Percentiles rank a stretch among this genome's conserved stretches.
These are phyloP conservation scores for Solanum commersonii DNA, from an alignment of 257 asterid species.

Conservation along the genomic window DNA sequence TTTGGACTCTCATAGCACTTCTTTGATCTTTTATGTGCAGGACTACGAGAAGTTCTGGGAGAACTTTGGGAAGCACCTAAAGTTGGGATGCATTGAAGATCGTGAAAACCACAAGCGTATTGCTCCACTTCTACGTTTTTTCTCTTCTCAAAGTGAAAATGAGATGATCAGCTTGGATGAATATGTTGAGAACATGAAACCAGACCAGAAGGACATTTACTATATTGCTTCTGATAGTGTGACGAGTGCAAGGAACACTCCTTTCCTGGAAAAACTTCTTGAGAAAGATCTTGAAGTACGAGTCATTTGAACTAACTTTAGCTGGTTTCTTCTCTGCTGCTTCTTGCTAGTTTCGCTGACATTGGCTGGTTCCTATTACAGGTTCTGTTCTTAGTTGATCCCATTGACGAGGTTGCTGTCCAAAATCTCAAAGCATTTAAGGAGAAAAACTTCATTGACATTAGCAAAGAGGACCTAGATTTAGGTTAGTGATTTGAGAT, in stretches of 20 bases:
- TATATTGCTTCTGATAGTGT: conserved; percentile 89
- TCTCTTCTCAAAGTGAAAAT: conserved; percentile 82
- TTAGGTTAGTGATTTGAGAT: conserved; percentile 49
- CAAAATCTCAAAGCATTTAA: conserved; percentile 78
- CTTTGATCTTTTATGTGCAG: conserved; percentile 22
- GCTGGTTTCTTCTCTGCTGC: not conserved
- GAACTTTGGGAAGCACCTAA: conserved; percentile 78
- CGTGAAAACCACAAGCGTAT: conserved; percentile 94
- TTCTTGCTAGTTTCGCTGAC: not conserved
- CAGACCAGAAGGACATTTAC: conserved; percentile 84
- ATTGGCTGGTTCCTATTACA: conserved; percentile 12
- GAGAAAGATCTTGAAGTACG: conserved; percentile 91
- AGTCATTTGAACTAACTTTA: not conserved
- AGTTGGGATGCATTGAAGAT: conserved; percentile 94
- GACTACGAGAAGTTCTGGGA: conserved; percentile 89
- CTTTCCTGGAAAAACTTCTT: conserved; percentile 84
- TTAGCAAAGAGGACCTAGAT: conserved; percentile 94
- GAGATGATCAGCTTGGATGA: conserved; percentile 89
- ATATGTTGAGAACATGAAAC: conserved; percentile 84
- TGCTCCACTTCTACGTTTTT: conserved; percentile 85
- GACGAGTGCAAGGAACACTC: conserved; percentile 82
- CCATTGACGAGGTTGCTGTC: conserved; percentile 90
- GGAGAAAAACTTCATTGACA: conserved; percentile 87
- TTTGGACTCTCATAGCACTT: not conserved
- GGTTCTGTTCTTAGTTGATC: conserved; percentile 92